Evolutionary conservation across 495 filamentous ascomycete species (phyloP).

Genomic region (Talaromyces thailandensis): DNA sequence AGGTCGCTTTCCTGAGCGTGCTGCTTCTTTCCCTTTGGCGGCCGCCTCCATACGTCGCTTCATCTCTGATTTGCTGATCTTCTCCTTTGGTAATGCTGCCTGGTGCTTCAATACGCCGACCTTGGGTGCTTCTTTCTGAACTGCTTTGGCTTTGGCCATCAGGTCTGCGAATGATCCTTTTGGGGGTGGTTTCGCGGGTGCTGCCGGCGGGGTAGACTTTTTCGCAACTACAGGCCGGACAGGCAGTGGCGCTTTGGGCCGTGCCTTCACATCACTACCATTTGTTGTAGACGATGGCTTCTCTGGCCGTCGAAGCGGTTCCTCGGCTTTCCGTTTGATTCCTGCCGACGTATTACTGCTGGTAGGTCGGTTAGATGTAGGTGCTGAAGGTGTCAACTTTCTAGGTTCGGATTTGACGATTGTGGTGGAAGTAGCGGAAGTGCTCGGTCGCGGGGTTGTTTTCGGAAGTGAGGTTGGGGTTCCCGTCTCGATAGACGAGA

Average conservation of each 20-base stretch:
- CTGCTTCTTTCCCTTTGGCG: slow-evolving; percentile 21
- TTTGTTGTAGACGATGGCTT: slow-evolving; percentile 13
- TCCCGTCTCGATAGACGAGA: slow-evolving; percentile 44
- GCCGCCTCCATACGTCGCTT: slow-evolving; percentile 27
- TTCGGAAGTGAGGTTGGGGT: slow-evolving; percentile 22
- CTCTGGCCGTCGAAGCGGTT: slow-evolving; percentile 21
- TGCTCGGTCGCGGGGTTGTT: slow-evolving; percentile 15
- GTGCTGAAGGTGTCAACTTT: slow-evolving; percentile 9
- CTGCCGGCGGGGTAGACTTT: slow-evolving; percentile 13
- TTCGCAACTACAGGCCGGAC: slow-evolving; percentile 19
- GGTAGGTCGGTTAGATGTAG: slow-evolving; percentile 10
- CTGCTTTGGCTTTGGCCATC: slow-evolving; percentile 29
- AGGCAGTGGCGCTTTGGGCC: slow-evolving; percentile 7
- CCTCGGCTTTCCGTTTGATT: slow-evolving; percentile 38
- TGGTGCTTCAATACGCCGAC: slow-evolving; percentile 31
- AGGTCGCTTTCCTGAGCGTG: slow-evolving; percentile 17
- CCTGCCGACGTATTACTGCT: slow-evolving; percentile 17
- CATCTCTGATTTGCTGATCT: slow-evolving; percentile 30
- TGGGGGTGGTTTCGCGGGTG: slow-evolving; percentile 27
- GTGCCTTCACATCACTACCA: slow-evolving; percentile 12
- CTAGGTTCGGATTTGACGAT: slow-evolving; percentile 17
- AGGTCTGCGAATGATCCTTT: slow-evolving; percentile 36
- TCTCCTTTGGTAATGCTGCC: slow-evolving; percentile 21
- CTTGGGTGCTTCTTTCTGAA: slow-evolving; percentile 26
- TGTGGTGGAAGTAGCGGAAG: slow-evolving; percentile 16